These are phyloP conservation scores for Populus hybrid DNA, from an alignment of 441 rosid genomes.

Conservation along the genomic window DNA sequence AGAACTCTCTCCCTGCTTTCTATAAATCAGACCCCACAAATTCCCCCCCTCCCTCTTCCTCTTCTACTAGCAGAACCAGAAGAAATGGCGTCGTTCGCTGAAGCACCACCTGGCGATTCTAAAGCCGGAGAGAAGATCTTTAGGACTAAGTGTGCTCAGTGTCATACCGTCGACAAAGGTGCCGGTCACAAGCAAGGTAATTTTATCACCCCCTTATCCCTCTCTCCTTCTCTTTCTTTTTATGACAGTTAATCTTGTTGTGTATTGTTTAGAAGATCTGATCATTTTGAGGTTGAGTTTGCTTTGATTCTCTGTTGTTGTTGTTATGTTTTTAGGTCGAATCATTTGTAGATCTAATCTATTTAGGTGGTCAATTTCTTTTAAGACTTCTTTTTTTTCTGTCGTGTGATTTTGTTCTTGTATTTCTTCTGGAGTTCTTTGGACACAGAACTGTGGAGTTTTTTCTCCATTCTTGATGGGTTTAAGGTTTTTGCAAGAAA, in stretches of 20 bases:
- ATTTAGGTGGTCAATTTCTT: background rate
- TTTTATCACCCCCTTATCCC: background rate
- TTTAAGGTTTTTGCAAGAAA: too few species aligned
- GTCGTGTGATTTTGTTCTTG: too few species aligned
- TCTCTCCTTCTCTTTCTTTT: background rate
- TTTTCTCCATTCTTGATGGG: too few species aligned
- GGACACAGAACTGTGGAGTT: too few species aligned
- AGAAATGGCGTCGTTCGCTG: constrained; percentile 62
- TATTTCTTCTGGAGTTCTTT: too few species aligned
- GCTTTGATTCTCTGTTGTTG: background rate
- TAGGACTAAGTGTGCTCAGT: constrained; percentile 83
- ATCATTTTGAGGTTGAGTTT: background rate
- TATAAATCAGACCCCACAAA: too few species aligned
- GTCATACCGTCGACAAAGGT: constrained; percentile 83
- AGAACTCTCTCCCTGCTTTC: too few species aligned
- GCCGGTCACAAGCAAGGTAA: constrained; percentile 92
- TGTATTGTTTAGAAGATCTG: background rate
- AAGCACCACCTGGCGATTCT: constrained; percentile 67
- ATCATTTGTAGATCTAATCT: too few species aligned
- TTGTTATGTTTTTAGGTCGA: too few species aligned
- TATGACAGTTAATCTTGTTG: too few species aligned
- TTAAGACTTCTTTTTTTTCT: background rate
- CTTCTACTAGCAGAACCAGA: background rate
- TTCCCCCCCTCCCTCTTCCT: background rate
- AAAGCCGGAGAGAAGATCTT: constrained; percentile 77